These are phyloP conservation scores for Hypoxylon sp. DNA, from an alignment of 2,329 filamentous ascomycete species.

Conservation along the genomic window DNA sequence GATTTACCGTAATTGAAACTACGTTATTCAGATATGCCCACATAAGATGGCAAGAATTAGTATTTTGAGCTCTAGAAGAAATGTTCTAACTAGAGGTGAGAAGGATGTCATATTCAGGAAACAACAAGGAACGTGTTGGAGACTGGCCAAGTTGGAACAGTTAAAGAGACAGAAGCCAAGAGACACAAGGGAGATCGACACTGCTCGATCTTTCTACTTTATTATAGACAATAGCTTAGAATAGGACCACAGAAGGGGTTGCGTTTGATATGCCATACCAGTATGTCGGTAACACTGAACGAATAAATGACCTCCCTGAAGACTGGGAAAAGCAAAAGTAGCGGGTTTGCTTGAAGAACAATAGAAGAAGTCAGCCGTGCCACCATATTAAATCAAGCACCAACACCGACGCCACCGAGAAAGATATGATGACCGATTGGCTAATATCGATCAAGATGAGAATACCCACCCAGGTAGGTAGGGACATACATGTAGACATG, in stretches of 20 bases:
- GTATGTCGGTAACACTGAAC: slow-evolving; percentile 21
- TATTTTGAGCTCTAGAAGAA: background rate
- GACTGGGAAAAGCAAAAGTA: slow-evolving; percentile 32
- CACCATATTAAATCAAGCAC: slow-evolving; percentile 2
- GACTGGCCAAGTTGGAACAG: background rate
- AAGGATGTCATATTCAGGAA: background rate
- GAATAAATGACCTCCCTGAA: slow-evolving; percentile 26
- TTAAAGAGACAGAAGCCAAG: background rate
- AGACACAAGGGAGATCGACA: slow-evolving; percentile 1
- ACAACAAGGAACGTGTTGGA: slow-evolving; percentile 1
- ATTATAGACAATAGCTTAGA: slow-evolving; percentile 11
- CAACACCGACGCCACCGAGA: slow-evolving; percentile 21
- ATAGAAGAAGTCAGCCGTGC: background rate
- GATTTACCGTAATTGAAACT: background rate
- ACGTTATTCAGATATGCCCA: background rate
- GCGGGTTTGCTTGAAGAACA: slow-evolving; percentile 16
- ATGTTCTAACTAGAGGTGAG: too few relatives aligned
- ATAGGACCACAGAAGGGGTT: slow-evolving; percentile 15
- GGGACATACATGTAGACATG: too few relatives aligned
- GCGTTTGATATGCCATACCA: slow-evolving; percentile 22
- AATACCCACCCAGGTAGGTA: background rate
- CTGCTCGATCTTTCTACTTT: background rate
- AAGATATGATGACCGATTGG: background rate
- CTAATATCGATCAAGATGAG: background rate
- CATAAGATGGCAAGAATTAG: background rate